Conservation (phyloP, 768 basidiomycete genomes). For the Leccinum obscurum region DNA sequence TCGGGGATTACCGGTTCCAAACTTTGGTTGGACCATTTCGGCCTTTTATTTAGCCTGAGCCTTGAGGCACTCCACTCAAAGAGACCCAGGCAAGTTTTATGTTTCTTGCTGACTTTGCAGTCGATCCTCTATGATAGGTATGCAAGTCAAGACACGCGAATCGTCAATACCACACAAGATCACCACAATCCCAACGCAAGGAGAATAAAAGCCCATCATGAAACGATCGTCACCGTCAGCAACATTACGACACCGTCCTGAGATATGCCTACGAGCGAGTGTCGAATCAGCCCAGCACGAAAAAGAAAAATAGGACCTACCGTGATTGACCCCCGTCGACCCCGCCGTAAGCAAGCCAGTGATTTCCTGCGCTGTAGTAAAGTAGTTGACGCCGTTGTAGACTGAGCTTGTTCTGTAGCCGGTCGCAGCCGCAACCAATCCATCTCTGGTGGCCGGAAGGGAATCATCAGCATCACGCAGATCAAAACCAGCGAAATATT, state of each 20-base stretch:
- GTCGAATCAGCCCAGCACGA: conserved; percentile 1
- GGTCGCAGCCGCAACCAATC: conserved; percentile 38
- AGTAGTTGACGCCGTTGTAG: conserved; percentile 49
- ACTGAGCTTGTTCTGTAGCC: conserved; percentile 32
- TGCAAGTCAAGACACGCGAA: no score
- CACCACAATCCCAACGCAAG: no score
- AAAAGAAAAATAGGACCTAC: conserved; percentile 27
- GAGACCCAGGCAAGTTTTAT: no score
- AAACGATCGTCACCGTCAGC: conserved; percentile 49
- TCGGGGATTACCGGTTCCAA: no score
- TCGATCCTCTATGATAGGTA: no score
- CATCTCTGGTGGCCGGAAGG: conserved; percentile 29
- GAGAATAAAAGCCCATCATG: background rate
- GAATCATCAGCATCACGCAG: background rate
- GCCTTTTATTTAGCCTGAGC: no score
- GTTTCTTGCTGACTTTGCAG: no score
- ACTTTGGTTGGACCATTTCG: no score
- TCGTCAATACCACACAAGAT: no score
- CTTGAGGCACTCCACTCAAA: no score
- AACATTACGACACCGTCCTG: conserved; percentile 56
- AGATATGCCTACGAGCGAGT: conserved; percentile 49
- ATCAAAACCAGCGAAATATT: background rate
- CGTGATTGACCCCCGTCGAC: conserved; percentile 49
- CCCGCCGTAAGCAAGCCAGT: conserved; percentile 56
- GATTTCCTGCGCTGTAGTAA: conserved; percentile 44